Evolutionary conservation across 2,329 filamentous ascomycete genomes (phyloP).

Genomic region (Aspergillus neoniger): DNA sequence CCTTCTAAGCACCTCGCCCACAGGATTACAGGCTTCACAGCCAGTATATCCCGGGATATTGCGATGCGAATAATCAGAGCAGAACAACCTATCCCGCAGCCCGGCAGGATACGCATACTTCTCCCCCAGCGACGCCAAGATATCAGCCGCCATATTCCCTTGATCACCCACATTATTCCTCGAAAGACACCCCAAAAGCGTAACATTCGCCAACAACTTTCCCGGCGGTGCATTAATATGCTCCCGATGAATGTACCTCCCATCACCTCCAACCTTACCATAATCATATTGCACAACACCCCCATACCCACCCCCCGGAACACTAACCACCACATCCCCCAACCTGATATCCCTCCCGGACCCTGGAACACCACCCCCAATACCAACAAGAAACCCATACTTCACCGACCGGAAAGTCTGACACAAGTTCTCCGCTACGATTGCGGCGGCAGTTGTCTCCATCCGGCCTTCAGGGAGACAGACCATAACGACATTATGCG

Average conservation of each 20-base stretch:
- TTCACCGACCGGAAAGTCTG: background rate
- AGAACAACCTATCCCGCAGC: background rate
- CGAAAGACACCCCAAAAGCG: background rate
- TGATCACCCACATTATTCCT: background rate
- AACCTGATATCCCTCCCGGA: background rate
- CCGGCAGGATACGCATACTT: background rate
- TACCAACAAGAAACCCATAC: background rate
- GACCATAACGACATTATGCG: background rate
- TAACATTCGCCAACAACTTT: background rate
- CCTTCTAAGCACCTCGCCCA: background rate
- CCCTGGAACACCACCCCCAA: background rate
- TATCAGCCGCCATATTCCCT: background rate
- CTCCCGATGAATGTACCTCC: too few species aligned
- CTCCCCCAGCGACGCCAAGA: background rate
- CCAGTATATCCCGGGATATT: too few species aligned
- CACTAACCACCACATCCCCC: background rate
- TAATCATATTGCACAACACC: conserved; percentile 6
- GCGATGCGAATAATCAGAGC: background rate
- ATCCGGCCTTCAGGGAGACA: background rate
- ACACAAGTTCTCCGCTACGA: background rate
- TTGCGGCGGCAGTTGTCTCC: background rate
- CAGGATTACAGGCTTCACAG: background rate
- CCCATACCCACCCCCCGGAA: background rate
- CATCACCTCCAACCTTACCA: background rate
- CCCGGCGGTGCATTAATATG: background rate